A percentile compares a stretch with the other conserved stretches of the same genome.
phyloP scores from a whole-genome alignment of 1,284 basidiomycete genomes.

The Austroboletus novae-zelandiae region DNA sequence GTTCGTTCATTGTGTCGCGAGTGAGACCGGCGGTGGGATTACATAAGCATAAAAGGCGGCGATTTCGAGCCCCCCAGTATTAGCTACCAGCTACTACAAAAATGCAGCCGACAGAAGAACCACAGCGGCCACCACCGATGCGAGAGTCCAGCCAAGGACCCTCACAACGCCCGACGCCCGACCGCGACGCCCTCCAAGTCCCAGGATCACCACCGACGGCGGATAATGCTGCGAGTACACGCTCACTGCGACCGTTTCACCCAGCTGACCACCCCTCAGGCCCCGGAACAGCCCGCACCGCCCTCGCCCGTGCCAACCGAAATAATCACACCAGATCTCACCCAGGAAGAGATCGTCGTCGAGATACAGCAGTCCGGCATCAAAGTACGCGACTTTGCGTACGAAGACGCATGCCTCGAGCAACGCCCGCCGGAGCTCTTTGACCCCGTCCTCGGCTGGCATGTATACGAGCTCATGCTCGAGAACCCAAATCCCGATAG shows the following conservation, averaged over 20 bases:
- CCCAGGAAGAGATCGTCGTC: conserved; percentile 33
- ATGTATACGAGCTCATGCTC: conserved; percentile 31
- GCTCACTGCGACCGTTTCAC: not conserved
- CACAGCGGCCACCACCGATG: conserved; percentile 16
- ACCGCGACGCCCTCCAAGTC: conserved; percentile 7
- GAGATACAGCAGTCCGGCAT: conserved; percentile 39
- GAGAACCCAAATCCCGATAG: conserved; percentile 31
- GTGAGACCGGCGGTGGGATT: not conserved
- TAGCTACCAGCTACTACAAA: too few species aligned
- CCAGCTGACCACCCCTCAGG: conserved; percentile 6
- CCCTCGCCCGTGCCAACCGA: conserved; percentile 42
- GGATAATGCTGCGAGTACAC: conserved; percentile 27
- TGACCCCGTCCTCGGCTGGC: conserved; percentile 37
- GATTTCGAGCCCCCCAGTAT: too few species aligned
- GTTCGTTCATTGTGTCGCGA: conserved; percentile 11
- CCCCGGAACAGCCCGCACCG: conserved; percentile 15
- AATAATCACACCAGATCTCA: conserved; percentile 36
- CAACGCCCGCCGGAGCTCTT: conserved; percentile 37
- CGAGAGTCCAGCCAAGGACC: conserved; percentile 21
- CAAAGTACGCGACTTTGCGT: conserved; percentile 53
- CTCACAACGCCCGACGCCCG: conserved; percentile 15
- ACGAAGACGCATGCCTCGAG: conserved; percentile 19
- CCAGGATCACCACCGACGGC: conserved; percentile 5
- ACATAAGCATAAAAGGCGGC: not conserved
- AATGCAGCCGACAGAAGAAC: too few species aligned